phyloP scores from a whole-genome alignment of 352 stramenopile genomes.

The Globisporangium middletonii region DNA sequence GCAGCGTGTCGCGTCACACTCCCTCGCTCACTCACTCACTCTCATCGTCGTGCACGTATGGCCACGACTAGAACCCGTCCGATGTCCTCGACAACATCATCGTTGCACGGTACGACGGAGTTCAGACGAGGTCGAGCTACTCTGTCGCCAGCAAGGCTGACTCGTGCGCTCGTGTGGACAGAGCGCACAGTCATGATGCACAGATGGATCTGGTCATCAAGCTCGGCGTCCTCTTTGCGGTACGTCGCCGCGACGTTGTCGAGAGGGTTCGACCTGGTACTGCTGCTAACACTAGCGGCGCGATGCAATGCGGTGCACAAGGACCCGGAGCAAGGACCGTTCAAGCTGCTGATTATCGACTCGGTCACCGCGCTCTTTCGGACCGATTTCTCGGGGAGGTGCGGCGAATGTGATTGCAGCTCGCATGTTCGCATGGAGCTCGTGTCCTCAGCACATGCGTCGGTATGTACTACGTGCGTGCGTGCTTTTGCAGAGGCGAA shows the following conservation, averaged over 20 bases:
- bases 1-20: too few species aligned
- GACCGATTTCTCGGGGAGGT: constrained; percentile 83
- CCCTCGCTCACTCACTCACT: too few species aligned
- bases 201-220: constrained; percentile 88
- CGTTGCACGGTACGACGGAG: constrained; percentile 54
- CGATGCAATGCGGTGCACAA: constrained; percentile 7
- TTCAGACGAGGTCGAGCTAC: background rate
- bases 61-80: constrained; percentile 46
- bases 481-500: constrained; percentile 26
- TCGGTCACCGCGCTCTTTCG: constrained; percentile 89
- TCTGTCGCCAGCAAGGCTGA: background rate
- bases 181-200: constrained; percentile 82
- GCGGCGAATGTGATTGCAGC: background rate
- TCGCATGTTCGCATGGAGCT: background rate
- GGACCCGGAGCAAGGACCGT: constrained; percentile 67
- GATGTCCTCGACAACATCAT: constrained; percentile 95
- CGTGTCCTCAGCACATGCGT: background rate
- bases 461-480: background rate
- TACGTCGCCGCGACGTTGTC: constrained; percentile 17
- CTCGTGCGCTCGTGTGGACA: constrained; percentile 11
- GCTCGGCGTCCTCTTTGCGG: constrained; percentile 60
- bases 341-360: constrained; percentile 87
- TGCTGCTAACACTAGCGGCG: background rate
- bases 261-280: background rate
- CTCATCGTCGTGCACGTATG: too few species aligned